phyloP scores from a whole-genome alignment of 495 filamentous ascomycete species.

The Neurospora sp. region DNA sequence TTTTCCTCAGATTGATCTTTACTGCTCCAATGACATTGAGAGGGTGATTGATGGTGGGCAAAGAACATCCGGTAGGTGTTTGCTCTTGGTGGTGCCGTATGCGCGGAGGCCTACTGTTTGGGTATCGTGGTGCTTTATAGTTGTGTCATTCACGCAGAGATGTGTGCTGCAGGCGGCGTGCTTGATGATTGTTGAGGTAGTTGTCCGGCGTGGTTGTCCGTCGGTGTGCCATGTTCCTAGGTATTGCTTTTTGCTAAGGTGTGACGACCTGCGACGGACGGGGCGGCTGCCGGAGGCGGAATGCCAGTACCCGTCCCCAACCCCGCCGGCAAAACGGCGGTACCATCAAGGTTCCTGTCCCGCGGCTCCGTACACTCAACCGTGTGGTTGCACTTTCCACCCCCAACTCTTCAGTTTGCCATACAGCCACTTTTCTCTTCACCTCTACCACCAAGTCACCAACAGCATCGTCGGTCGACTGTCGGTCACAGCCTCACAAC shows the following conservation, averaged over 20 bases:
- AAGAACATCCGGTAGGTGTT: neutral
- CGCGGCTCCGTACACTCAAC: neutral
- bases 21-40: neutral
- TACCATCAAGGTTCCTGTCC: neutral
- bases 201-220: neutral
- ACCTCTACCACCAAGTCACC: neutral
- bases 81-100: neutral
- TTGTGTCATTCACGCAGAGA: neutral
- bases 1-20: neutral
- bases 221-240: neutral
- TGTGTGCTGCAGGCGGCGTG: neutral
- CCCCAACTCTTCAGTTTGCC: neutral
- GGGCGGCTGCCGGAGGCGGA: neutral
- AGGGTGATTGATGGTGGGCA: neutral
- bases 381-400: neutral
- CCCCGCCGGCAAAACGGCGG: neutral
- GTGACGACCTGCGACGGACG: no score
- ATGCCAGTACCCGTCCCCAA: neutral
- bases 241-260: neutral
- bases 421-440: neutral
- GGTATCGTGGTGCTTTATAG: neutral
- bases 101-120: neutral
- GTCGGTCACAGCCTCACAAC: neutral
- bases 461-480: neutral
- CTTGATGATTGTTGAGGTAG: neutral